These are phyloP conservation scores for Monosporozyma solicola DNA, from an alignment of 805 yeast species.

Conservation along the genomic window DNA sequence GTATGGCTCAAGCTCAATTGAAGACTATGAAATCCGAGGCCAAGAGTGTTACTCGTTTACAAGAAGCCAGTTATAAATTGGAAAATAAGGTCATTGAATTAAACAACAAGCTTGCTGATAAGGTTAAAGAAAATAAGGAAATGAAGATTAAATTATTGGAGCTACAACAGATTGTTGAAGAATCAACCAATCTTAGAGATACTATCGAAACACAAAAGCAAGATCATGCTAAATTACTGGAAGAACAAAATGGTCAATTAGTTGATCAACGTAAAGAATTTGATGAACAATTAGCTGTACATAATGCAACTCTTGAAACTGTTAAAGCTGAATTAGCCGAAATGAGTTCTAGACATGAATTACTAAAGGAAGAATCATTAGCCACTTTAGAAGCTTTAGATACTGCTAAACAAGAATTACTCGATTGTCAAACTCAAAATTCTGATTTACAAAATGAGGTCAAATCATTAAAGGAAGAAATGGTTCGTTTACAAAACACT, in stretches of 20 bases:
- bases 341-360: constrained; percentile 51
- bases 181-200: constrained; percentile 45
- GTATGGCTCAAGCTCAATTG: constrained; percentile 59
- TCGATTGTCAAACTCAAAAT: constrained; percentile 54
- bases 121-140: constrained; percentile 73
- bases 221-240: constrained; percentile 41
- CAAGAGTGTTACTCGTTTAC: constrained; percentile 78
- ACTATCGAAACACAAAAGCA: constrained; percentile 46
- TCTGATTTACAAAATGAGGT: constrained; percentile 58
- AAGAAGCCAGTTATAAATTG: constrained; percentile 84
- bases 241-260: constrained; percentile 40
- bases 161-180: constrained; percentile 43
- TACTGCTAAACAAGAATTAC: constrained; percentile 48
- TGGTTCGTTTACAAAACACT: constrained; percentile 35
- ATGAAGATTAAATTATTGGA: constrained; percentile 52
- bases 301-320: constrained; percentile 47
- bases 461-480: constrained; percentile 37
- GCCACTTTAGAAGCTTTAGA: constrained; percentile 54
- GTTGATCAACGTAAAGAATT: constrained; percentile 39
- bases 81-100: constrained; percentile 97
- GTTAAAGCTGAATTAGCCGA: constrained; percentile 54
- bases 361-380: constrained; percentile 54
- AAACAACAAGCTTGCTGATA: constrained; percentile 72
- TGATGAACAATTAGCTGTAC: constrained; percentile 45
- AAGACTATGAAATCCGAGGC: constrained; percentile 71